Percentiles rank a stretch among this genome's conserved stretches.
phyloP scores from a whole-genome alignment of 1,139 yeast genomes.

The Blastobotrys buckinghamii region DNA sequence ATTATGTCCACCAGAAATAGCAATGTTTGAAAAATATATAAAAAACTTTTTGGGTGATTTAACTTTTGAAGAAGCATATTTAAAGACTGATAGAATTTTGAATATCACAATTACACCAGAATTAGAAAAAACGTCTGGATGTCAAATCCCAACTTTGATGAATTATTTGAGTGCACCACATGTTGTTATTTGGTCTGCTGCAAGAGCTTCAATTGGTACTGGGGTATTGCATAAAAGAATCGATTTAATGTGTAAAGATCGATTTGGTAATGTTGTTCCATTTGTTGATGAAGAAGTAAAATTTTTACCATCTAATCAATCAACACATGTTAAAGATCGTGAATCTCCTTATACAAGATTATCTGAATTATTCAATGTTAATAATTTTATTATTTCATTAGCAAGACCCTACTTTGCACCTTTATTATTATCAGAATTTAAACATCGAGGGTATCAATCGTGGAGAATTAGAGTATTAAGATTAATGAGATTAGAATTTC shows the following conservation, averaged over 20 bases:
- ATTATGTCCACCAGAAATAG: constrained; percentile 81
- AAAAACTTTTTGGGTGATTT: constrained; percentile 70
- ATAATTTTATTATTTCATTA: constrained; percentile 80
- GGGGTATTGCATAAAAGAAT: constrained; percentile 54
- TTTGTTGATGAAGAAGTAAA: constrained; percentile 23
- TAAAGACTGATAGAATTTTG: constrained; percentile 68
- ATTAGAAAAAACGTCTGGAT: constrained; percentile 31
- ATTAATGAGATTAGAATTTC: constrained; percentile 59
- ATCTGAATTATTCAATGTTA: constrained; percentile 89
- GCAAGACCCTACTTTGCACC: constrained; percentile 95
- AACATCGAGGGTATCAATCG: constrained; percentile 50
- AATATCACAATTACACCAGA: constrained; percentile 83
- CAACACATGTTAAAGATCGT: constrained; percentile 31
- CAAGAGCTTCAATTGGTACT: constrained; percentile 62
- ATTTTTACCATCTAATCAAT: constrained; percentile 46
- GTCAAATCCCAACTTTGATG: constrained; percentile 57
- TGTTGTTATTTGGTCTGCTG: constrained; percentile 79
- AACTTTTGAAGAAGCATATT: constrained; percentile 90
- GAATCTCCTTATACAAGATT: constrained; percentile 78
- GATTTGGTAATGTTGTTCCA: constrained; percentile 30
- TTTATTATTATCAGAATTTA: constrained; percentile 71
- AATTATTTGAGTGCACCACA: constrained; percentile 91
- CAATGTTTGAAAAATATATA: constrained; percentile 73
- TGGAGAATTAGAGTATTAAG: constrained; percentile 41
- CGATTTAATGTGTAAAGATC: constrained; percentile 62